phyloP scores from a whole-genome alignment of 176 grass and related monocot genomes.

The Paspalum notatum region DNA sequence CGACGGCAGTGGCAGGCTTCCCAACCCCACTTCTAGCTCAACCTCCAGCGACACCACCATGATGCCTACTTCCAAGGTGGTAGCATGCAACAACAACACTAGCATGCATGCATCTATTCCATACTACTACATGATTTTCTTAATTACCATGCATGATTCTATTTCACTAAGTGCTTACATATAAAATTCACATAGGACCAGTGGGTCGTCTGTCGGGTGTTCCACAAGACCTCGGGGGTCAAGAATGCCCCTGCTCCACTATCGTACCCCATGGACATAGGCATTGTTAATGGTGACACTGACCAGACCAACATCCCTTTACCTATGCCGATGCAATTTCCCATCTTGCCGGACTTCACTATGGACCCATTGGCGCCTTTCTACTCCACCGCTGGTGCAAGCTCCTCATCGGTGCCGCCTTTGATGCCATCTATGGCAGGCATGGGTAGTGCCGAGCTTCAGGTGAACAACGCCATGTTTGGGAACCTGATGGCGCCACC shows the following conservation, averaged over 20 bases:
- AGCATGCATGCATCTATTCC: neutral
- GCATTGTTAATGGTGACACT: too few species aligned
- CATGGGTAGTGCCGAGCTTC: neutral
- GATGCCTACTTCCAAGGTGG: constrained; percentile 35
- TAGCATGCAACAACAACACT: neutral
- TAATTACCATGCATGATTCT: neutral
- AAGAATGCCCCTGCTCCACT: neutral
- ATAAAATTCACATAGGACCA: constrained; percentile 38
- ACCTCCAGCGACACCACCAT: neutral
- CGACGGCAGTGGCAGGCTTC: neutral
- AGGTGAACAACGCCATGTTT: neutral
- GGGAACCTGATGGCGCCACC: neutral
- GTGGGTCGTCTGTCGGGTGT: constrained; percentile 65
- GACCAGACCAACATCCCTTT: neutral
- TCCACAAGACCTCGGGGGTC: constrained; percentile 53
- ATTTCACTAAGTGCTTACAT: neutral
- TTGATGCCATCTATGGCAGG: neutral
- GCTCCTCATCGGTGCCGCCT: neutral
- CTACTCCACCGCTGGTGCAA: neutral
- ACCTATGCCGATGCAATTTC: neutral
- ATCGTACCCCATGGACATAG: neutral
- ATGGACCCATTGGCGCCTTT: neutral
- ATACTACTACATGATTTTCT: neutral
- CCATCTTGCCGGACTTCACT: neutral
- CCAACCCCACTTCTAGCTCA: neutral